These are phyloP conservation scores for Lolium rigidum DNA, from an alignment of 176 grass and related monocot genomes.

Conservation along the genomic window DNA sequence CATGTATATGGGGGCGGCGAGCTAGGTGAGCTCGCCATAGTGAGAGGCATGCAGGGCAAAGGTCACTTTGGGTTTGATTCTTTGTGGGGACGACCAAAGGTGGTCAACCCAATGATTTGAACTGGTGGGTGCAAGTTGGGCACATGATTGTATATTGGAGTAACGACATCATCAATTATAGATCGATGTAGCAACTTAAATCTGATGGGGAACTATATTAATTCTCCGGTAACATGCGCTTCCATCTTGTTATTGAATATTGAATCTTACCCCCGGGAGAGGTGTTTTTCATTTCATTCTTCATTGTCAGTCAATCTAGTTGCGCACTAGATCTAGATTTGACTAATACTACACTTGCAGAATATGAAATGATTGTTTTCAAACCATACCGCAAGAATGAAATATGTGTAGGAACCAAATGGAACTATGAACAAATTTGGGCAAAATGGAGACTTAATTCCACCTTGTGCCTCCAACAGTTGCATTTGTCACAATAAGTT, in stretches of 20 bases:
- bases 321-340: not conserved
- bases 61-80: slow-evolving; percentile 62
- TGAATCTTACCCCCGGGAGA: not conserved
- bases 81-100: slow-evolving; percentile 55
- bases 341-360: not conserved
- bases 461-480: too few species aligned
- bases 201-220: not conserved
- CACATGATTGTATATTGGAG: slow-evolving; percentile 39
- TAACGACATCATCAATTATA: slow-evolving; percentile 44
- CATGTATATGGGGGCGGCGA: slow-evolving; percentile 9
- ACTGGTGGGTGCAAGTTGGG: slow-evolving; percentile 45
- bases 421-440: not conserved
- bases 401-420: not conserved
- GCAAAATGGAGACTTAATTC: not conserved
- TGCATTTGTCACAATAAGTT: too few species aligned
- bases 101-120: slow-evolving; percentile 85
- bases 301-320: slow-evolving; percentile 4
- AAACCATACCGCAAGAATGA: not conserved
- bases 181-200: not conserved
- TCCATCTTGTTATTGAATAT: not conserved
- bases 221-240: not conserved
- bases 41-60: slow-evolving; percentile 27
- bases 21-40: not conserved
- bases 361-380: not conserved
- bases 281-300: not conserved